phyloP scores from a whole-genome alignment of 768 basidiomycete genomes.

The Suillus clintonianus region DNA sequence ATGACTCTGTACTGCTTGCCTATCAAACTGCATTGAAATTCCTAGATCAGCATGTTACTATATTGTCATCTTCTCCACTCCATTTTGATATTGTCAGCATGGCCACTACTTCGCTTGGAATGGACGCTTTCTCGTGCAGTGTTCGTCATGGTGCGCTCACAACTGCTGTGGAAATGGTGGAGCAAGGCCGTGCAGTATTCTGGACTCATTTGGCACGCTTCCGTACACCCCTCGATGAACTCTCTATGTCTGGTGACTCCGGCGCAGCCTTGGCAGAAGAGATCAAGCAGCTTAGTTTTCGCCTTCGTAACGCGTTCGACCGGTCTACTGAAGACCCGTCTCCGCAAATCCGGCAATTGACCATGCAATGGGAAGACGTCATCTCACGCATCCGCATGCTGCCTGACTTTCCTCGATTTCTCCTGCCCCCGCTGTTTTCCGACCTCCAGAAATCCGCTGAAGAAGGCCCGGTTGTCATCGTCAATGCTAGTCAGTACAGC shows the following conservation, averaged over 20 bases:
- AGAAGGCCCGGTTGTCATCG: conserved; percentile 37
- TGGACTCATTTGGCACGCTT: conserved; percentile 34
- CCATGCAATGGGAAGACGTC: conserved; percentile 24
- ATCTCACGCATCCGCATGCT: conserved; percentile 30
- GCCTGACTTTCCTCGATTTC: conserved; percentile 33
- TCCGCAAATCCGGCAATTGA: conserved; percentile 18
- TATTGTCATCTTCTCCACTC: conserved; percentile 14
- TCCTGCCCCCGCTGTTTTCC: conserved; percentile 20
- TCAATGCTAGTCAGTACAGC: conserved; percentile 27
- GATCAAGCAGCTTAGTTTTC: conserved; percentile 21
- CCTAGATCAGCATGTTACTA: conserved; percentile 19
- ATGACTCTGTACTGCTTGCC: conserved; percentile 28
- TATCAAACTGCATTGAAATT: conserved; percentile 28
- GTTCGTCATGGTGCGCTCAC: conserved; percentile 20
- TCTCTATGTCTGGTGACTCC: conserved; percentile 19
- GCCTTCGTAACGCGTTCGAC: conserved; percentile 12
- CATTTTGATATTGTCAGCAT: conserved; percentile 13
- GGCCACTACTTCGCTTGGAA: conserved; percentile 17
- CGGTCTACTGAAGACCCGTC: conserved; percentile 4
- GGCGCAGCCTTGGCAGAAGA: conserved; percentile 19
- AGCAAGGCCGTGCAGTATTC: conserved; percentile 32
- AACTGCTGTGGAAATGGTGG: conserved; percentile 31
- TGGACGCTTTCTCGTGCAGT: conserved; percentile 27
- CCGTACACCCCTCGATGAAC: conserved; percentile 25
- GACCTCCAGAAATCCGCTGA: conserved; percentile 27